These are phyloP conservation scores for Diddensiella santjacobensis DNA, from an alignment of 805 yeast species.

Conservation along the genomic window DNA sequence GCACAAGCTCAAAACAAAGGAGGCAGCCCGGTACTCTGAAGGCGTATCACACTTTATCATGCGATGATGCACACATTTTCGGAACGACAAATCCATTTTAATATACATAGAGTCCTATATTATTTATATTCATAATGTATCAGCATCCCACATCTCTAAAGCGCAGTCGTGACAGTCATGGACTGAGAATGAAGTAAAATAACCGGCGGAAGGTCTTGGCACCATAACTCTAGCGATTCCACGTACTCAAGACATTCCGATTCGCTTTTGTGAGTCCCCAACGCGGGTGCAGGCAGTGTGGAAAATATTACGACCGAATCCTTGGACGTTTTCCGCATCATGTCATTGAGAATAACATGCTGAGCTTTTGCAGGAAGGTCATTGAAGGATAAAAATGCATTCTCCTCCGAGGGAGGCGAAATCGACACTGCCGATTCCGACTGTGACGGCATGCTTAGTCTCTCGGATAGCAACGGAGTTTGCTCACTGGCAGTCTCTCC, in stretches of 20 bases:
- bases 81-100: too few relatives aligned
- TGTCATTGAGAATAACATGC: constrained; percentile 79
- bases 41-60: constrained; percentile 67
- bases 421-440: background rate
- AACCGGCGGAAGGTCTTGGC: constrained; percentile 77
- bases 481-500: background rate
- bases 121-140: constrained; percentile 1
- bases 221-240: constrained; percentile 73
- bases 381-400: constrained; percentile 52
- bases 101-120: background rate
- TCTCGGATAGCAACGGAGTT: background rate
- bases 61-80: too few relatives aligned
- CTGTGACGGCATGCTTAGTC: background rate
- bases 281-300: constrained; percentile 82
- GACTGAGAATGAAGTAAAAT: constrained; percentile 85
- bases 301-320: constrained; percentile 76
- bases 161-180: constrained; percentile 92
- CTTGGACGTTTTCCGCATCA: constrained; percentile 65
- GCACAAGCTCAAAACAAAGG: constrained; percentile 47
- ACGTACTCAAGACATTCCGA: constrained; percentile 71
- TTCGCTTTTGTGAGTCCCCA: constrained; percentile 73
- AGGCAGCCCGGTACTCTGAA: constrained; percentile 48
- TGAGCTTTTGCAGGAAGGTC: constrained; percentile 91
- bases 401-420: background rate
- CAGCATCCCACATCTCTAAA: constrained; percentile 36